Evolutionary conservation across 176 grass and related monocot genomes (phyloP), one percentile per base, ranked within the genome.

Genomic region (Metroxylon sagu): DNA sequence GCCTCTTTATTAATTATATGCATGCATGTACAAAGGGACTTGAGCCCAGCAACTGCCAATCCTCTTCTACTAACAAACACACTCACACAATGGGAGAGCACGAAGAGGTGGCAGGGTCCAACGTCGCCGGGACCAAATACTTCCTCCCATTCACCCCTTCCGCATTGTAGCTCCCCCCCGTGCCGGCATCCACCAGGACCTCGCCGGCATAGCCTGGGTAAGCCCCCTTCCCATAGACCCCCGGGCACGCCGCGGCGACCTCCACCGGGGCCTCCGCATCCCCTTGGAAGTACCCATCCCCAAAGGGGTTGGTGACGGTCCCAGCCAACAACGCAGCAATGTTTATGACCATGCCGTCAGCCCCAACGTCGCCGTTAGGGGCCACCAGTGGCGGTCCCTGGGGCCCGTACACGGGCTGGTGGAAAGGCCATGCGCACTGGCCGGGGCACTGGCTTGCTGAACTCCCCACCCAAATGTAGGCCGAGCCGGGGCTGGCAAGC

Each of bases 391-490:
- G 71, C 19, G 89, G 89, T 39, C 67, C 29, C 73, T 85, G 89
- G 10, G 89, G 89, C 2, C 89, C 89, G 80, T 94, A 94, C 54
- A 53, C 4, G 1, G 89, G 89, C 65, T 82, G 68, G 74, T 94
- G 89, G 82, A 86, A 95, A 23, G 90, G 90, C 85, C 90, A 95
- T 14, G 90, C 90, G 73, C 90, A 95, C 70, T 79, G 79, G 0
- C 85, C 85, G 0, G 89, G 82, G 58, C 89, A 95, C 59, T 89
- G 89, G 39, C 19, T 43, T 23, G 77, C 82, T 1, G 90, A 72
- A 73, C 86, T 79, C 3, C 90, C 90, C 0, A 89, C 90, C 90
- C 82, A 95, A 0, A 86, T 50, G 78, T 76, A 95, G 18, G 59
- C 69, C 59, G 50, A 15, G 0, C 78, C 48, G 12, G 69, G 67